phyloP scores from a whole-genome alignment of 257 asterid genomes.

The Nicotiana knightiana region DNA sequence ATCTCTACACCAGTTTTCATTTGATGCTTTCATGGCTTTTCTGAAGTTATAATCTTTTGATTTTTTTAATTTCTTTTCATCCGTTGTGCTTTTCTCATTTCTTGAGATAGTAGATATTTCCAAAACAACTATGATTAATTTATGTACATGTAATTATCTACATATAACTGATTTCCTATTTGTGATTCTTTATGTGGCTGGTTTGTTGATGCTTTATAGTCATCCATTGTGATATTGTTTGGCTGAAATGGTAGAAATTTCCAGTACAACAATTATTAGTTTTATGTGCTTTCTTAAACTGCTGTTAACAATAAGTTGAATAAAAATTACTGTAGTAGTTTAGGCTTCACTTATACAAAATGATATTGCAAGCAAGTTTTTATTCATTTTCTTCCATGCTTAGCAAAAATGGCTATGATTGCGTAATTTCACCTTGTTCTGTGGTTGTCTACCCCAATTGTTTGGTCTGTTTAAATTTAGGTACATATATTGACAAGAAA shows the following conservation, averaged over 20 bases:
- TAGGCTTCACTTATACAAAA: neutral
- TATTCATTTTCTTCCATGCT: neutral
- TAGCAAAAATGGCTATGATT: neutral
- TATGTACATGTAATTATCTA: too few species aligned
- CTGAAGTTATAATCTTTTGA: neutral
- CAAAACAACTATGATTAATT: too few species aligned
- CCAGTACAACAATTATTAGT: neutral
- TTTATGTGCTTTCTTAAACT: neutral
- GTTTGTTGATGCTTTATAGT: neutral
- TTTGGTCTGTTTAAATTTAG: neutral
- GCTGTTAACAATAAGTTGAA: neutral
- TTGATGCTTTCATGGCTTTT: neutral
- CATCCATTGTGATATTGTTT: neutral
- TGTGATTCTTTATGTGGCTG: neutral
- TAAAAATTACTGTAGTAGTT: neutral
- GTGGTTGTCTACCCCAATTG: neutral
- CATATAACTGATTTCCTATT: neutral
- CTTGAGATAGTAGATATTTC: too few species aligned
- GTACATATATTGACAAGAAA: slow-evolving; percentile 30
- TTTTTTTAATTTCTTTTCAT: neutral
- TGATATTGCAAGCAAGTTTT: neutral
- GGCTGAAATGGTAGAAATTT: neutral
- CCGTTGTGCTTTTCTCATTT: neutral
- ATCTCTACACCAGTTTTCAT: neutral
- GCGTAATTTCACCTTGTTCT: neutral